These are phyloP conservation scores for Heliocybe sulcata DNA, from an alignment of 1,284 basidiomycete genomes.

Conservation along the genomic window DNA sequence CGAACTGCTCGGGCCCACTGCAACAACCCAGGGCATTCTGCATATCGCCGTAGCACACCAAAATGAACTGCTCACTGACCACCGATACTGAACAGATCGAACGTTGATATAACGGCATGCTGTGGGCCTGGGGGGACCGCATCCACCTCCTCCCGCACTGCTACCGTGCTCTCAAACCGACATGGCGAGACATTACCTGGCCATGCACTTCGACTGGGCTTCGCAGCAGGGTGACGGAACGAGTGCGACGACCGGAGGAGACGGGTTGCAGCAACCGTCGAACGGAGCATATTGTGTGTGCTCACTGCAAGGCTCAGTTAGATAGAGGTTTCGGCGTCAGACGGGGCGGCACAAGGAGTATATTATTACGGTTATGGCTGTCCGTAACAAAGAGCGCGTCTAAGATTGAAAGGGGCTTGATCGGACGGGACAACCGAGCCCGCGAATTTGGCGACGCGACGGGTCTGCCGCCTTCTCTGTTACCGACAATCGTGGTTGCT, in stretches of 20 bases:
- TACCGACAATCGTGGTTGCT: not conserved
- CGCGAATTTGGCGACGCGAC: not conserved
- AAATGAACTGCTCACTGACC: constrained; percentile 32
- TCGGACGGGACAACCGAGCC: not conserved
- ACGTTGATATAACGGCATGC: constrained; percentile 90
- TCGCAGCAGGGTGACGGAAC: not conserved
- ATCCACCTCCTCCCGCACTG: not conserved
- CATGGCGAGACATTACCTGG: not conserved
- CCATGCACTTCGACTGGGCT: not conserved
- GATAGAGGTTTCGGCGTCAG: not conserved
- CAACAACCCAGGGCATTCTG: constrained; percentile 1
- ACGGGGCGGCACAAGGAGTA: not conserved
- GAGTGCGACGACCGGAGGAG: not conserved
- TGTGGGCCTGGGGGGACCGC: constrained; percentile 33
- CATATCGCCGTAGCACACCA: constrained; percentile 17
- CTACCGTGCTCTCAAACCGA: not conserved
- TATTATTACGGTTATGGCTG: too few relatives aligned
- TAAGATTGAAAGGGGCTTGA: not conserved
- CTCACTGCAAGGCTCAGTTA: not conserved
- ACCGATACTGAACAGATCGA: constrained; percentile 93
- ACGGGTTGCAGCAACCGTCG: not conserved
- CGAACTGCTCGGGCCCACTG: constrained; percentile 52
- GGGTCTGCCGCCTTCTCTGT: not conserved
- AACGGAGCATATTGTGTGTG: not conserved
- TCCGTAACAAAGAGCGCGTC: not conserved